These are phyloP conservation scores for Marasmius sp. DNA, from an alignment of 1,284 basidiomycete species.

Conservation along the genomic window DNA sequence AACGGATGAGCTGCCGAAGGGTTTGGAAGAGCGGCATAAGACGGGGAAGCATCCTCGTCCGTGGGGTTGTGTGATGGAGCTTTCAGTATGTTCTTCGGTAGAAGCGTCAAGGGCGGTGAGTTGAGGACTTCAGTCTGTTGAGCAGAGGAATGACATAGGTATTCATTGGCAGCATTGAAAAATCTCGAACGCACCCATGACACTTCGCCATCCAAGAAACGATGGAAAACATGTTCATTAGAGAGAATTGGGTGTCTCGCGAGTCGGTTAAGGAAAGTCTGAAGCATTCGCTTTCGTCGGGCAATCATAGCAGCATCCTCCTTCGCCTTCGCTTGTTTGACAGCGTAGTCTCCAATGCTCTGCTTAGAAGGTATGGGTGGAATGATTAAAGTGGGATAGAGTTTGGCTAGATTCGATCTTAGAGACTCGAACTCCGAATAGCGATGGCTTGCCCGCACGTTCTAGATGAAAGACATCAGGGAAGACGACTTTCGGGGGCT, in stretches of 20 bases:
- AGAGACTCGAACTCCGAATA: constrained; percentile 98
- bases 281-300: constrained; percentile 89
- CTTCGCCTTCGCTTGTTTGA: constrained; percentile 96
- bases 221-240: constrained; percentile 92
- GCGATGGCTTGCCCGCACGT: constrained; percentile 82
- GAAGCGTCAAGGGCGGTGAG: constrained; percentile 85
- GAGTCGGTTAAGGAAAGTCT: constrained; percentile 91
- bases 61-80: constrained; percentile 95
- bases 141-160: constrained; percentile 8
- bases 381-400: constrained; percentile 96
- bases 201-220: constrained; percentile 93
- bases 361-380: constrained; percentile 99
- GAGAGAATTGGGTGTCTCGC: constrained; percentile 91
- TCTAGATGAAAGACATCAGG: constrained; percentile 42
- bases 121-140: constrained; percentile 84
- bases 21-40: constrained; percentile 85
- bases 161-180: constrained; percentile 3
- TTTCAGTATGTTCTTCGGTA: constrained; percentile 95
- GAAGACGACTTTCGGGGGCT: background rate
- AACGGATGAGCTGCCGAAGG: constrained; percentile 87
- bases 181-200: constrained; percentile 73
- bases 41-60: constrained; percentile 69
- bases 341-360: constrained; percentile 93
- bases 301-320: constrained; percentile 94
- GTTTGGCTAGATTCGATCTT: constrained; percentile 77